Percentiles rank a stretch among this genome's conserved stretches.
phyloP scores from a whole-genome alignment of 305 asterid genomes.

The Solanum hybrid region DNA sequence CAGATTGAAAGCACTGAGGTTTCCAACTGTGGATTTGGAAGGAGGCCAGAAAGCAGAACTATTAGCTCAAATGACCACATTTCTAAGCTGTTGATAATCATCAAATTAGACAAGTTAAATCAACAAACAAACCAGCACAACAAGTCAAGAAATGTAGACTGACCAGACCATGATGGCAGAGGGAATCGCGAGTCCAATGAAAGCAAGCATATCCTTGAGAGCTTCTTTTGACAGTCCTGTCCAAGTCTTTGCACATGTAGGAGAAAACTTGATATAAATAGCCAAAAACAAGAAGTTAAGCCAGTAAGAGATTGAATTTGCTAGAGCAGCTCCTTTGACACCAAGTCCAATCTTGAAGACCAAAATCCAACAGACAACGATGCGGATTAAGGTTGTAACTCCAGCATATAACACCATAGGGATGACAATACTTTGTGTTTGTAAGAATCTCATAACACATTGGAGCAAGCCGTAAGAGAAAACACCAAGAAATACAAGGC shows the following conservation, averaged over 20 bases:
- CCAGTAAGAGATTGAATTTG: conserved; percentile 57
- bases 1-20: conserved; percentile 75
- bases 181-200: conserved; percentile 59
- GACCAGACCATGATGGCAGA: conserved; percentile 82
- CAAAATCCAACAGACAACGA: conserved; percentile 50
- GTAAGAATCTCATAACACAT: conserved; percentile 38
- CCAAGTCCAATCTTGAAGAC: conserved; percentile 64
- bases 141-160: not conserved
- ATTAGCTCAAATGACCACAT: conserved; percentile 83
- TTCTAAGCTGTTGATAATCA: conserved; percentile 45
- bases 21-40: conserved; percentile 73
- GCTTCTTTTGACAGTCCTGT: conserved; percentile 62
- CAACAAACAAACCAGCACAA: not conserved
- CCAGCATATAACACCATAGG: conserved; percentile 25
- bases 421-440: conserved; percentile 36
- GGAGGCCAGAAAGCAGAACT: conserved; percentile 82
- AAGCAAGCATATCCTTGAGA: conserved; percentile 29
- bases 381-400: conserved; percentile 37
- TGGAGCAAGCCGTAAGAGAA: no score
- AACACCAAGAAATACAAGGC: no score
- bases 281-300: conserved; percentile 35
- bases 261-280: conserved; percentile 43
- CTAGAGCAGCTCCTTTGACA: conserved; percentile 62
- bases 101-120: not conserved
- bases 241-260: conserved; percentile 59